Percentiles rank a stretch among this genome's conserved stretches.
Evolutionary conservation across 2,329 filamentous ascomycete genomes (phyloP).

Genomic region (Monosporascus cannonballus): DNA sequence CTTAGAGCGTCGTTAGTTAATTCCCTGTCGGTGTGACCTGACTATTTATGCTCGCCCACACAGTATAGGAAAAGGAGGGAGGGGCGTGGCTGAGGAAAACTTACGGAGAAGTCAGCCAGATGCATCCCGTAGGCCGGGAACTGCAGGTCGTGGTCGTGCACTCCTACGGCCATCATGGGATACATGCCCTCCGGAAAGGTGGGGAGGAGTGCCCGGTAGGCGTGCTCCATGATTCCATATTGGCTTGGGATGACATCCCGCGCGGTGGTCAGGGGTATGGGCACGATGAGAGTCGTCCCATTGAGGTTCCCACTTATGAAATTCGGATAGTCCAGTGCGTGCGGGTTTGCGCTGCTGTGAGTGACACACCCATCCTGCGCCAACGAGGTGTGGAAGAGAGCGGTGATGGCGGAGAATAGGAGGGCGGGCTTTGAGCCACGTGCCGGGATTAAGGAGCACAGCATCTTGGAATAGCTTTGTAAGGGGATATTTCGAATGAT

Average conservation of each 20-base stretch:
- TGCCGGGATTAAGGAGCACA: constrained; percentile 1
- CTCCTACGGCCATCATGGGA: constrained; percentile 43
- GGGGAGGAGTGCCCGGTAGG: constrained; percentile 40
- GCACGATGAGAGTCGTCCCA: constrained; percentile 44
- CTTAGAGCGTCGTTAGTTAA: constrained; percentile 21
- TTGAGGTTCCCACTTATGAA: constrained; percentile 48
- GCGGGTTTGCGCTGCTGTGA: constrained; percentile 38
- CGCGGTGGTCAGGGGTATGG: constrained; percentile 41
- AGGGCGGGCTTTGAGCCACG: neutral
- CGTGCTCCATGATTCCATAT: constrained; percentile 43
- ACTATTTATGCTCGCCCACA: too few species aligned
- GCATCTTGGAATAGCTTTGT: too few species aligned
- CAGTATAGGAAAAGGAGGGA: too few species aligned
- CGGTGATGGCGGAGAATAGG: neutral
- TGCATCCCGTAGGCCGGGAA: constrained; percentile 31
- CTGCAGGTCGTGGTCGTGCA: constrained; percentile 46
- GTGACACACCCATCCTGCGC: constrained; percentile 16
- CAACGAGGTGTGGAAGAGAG: neutral
- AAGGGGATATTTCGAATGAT: too few species aligned
- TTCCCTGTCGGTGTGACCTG: too few species aligned
- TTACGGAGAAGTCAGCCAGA: constrained; percentile 42
- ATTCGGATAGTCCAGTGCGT: constrained; percentile 38
- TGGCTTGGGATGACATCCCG: constrained; percentile 40
- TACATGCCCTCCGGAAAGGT: constrained; percentile 45
- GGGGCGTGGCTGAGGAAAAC: constrained; percentile 16